Conservation (phyloP, 768 basidiomycete species). For the Crepidotus variabilis region DNA sequence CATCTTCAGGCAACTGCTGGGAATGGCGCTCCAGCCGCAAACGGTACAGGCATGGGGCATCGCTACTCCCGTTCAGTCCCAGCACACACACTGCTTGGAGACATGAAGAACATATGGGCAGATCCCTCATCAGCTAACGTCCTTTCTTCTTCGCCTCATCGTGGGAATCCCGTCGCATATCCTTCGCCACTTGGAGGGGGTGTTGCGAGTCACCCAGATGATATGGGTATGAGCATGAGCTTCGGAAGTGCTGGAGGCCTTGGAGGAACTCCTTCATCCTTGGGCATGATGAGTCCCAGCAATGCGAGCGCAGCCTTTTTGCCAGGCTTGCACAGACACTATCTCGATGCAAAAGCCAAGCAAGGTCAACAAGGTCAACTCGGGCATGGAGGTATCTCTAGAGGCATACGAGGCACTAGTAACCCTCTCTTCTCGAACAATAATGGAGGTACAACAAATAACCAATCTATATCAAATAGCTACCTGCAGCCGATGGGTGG, state of each 20-base stretch:
- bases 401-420: neutral
- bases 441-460: conserved; percentile 5
- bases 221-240: conserved; percentile 28
- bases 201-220: conserved; percentile 8
- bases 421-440: neutral
- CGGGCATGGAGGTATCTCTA: conserved; percentile 13
- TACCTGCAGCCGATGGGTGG: conserved; percentile 23
- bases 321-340: conserved; percentile 65
- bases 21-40: too few relatives aligned
- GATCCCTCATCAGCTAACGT: conserved; percentile 31
- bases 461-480: conserved; percentile 23
- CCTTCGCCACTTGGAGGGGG: neutral
- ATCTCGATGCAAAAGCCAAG: conserved; percentile 48
- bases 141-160: neutral
- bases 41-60: conserved; percentile 37
- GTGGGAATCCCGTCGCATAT: neutral
- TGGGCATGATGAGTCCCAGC: conserved; percentile 23
- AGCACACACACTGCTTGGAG: conserved; percentile 69
- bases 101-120: conserved; percentile 80
- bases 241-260: conserved; percentile 25
- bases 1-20: neutral
- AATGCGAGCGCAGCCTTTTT: conserved; percentile 81
- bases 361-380: conserved; percentile 29
- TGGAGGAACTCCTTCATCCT: conserved; percentile 15
- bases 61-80: conserved; percentile 84